Base-by-base conservation (phyloP, 2,329 filamentous ascomycete genomes). In the Colletotrichum endophyticum region DNA sequence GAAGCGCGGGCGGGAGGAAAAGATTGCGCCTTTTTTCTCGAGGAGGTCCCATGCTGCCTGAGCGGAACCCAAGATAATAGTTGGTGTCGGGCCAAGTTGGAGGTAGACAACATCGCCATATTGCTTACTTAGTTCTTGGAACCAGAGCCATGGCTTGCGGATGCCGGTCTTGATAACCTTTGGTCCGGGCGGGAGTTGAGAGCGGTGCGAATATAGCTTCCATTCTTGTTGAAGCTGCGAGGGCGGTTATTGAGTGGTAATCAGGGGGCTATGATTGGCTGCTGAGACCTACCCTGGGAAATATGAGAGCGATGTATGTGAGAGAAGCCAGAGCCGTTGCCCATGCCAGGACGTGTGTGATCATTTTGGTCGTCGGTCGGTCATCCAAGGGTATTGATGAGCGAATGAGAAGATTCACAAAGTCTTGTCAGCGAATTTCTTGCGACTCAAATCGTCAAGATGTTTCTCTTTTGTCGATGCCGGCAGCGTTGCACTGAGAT, bases 1-100 rank as follows among this genome's bases (percentile, higher is more conserved):
- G 77, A 88, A 88, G 5, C 87, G 82, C 1, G 87, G 87, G 0
- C 87, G 83, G 0, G 86, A 88, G 0, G 87, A 88, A 72, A 86
- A 88, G 53, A 86, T 83, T 5, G 85, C 81, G 3, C 87, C 86
- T 6, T 84, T 83, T 70, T 85, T 86, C 77, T 88, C 87, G 1
- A 88, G 83, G 0, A 88, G 81, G 44, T 87, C 86, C 84, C 85
- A 87, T 1, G 86, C 86, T 3, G 85, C 85, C 57, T 86, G 84
- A 0, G 85, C 86, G 0, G 86, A 87, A 1, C 86, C 86, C 2
- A 88, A 80, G 9, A 87, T 79, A 67, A 88, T 85, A 9, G 86
- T 87, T 0, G 85, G 84, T 2, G 85, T 87, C 5, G 85, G 85
- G 0, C 86, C 85, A 28, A 87, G 80, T 68, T 87, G 85, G 16